These are phyloP conservation scores for Parvularia atlantis DNA, from an alignment of 78 protist species.

Conservation along the genomic window DNA sequence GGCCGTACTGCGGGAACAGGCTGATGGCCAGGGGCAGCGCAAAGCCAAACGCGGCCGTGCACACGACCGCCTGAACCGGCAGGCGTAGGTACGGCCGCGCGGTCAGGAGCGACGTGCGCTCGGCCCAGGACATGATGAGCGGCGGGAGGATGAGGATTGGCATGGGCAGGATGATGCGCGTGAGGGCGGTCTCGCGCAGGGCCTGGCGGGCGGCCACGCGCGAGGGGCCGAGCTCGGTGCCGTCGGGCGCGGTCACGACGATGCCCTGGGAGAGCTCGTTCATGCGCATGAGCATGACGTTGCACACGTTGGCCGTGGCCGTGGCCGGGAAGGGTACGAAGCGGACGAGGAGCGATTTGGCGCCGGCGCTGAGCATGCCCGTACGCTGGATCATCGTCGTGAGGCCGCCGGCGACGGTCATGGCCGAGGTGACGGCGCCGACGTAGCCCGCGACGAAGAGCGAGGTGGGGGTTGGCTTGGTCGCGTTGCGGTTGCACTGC, in stretches of 20 bases:
- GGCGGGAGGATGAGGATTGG: conserved; percentile 34
- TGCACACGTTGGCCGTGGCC: conserved; percentile 5
- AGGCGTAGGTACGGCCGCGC: neutral
- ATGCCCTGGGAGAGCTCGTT: conserved; percentile 6
- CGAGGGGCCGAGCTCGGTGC: conserved; percentile 7
- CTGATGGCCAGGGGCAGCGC: conserved; percentile 45
- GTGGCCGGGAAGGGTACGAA: conserved; percentile 20
- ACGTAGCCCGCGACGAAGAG: conserved; percentile 1
- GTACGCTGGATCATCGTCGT: neutral
- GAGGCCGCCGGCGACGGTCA: neutral
- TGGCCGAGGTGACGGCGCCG: conserved; percentile 1
- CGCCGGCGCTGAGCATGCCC: neutral
- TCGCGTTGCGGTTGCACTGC: conserved; percentile 20
- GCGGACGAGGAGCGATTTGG: neutral
- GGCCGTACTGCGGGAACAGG: conserved; percentile 42
- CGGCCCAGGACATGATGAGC: conserved; percentile 2
- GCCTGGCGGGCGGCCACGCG: conserved; percentile 8
- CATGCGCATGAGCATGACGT: conserved; percentile 14
- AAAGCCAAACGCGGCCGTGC: neutral
- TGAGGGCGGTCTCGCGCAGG: conserved; percentile 9
- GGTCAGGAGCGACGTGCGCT: neutral
- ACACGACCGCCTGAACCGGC: conserved; percentile 2
- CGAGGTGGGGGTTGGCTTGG: neutral
- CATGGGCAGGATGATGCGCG: conserved; percentile 21
- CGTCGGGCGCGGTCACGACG: conserved; percentile 4